Base-by-base conservation (phyloP, 2,329 filamentous ascomycete genomes). In the Aspergillus oerlinghausenensis region DNA sequence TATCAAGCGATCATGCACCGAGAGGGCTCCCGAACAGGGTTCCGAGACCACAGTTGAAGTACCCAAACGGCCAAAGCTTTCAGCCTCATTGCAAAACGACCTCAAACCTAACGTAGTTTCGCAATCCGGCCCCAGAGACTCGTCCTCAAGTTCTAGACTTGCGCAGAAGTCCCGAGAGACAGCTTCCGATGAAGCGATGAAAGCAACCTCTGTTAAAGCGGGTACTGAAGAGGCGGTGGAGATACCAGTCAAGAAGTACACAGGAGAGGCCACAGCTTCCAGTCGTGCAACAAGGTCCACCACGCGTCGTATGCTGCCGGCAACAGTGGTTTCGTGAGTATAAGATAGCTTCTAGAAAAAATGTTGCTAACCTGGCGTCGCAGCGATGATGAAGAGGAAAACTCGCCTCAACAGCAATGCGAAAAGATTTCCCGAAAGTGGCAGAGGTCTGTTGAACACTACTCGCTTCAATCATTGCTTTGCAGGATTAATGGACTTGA, bases 231-330 rank as follows among this genome's bases (percentile, higher is more conserved):
- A 56, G 25, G 60, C 43, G 8, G 55, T 67, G 4, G 55, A 63
- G 38, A 70, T 74, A 51, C 65, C 70, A 19, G 66, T 73, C 4
- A 73, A 70, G 52, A 69, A 60, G 9, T 66, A 57, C 51, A 58
- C 53, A 23, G 23, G 59, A 17, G 14, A 28, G 8, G 26, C 50
- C 2, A 45, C 60, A 43, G n/a, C 55, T 17, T 45, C 54, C 7
- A 52, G 53, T 35, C 66, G 67, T 45, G 58, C 67, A 55, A 74
- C 72, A 21, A 67, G 73, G 48, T 72, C 71, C 3, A 68, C 67
- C 56, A 54, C 63, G 14, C 67, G 65, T 8, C 65, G 61, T 35
- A 52, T 51, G 49, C 51, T 58, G 29, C 48, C 55, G 17, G 29
- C 64, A 10, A 59, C 62, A 14, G 49, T 69, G 8, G 51, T 67